These are phyloP conservation scores for Noccaea bulbosa DNA, from an alignment of 345 rosid genomes.

Conservation along the genomic window DNA sequence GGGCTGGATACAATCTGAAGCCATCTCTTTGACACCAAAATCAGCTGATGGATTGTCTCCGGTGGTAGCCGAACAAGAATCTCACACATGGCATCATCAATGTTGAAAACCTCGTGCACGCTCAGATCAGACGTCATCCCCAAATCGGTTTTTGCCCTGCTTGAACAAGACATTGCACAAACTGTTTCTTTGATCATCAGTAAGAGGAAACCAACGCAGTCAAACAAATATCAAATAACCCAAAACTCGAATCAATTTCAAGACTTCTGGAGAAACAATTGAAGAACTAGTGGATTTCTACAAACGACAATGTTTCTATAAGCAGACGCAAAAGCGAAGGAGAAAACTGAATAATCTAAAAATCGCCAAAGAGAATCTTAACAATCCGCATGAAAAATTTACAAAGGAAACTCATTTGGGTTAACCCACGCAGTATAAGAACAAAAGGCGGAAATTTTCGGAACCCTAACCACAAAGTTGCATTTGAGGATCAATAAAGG, in stretches of 20 bases:
- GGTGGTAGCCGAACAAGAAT: slow-evolving; percentile 61
- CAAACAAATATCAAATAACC: background rate
- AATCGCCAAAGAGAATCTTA: background rate
- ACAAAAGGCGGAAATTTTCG: background rate
- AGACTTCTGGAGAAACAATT: background rate
- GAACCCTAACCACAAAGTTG: slow-evolving; percentile 15
- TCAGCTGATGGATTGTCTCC: slow-evolving; percentile 46
- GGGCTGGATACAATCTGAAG: slow-evolving; percentile 55
- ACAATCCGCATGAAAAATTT: slow-evolving; percentile 3
- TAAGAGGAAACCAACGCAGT: slow-evolving; percentile 14
- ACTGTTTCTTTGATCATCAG: slow-evolving; percentile 36
- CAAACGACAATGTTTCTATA: background rate
- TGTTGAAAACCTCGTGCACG: slow-evolving; percentile 49
- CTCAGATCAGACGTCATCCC: slow-evolving; percentile 34
- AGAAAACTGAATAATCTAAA: background rate
- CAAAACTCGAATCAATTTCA: slow-evolving; percentile 1
- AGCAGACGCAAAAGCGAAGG: background rate
- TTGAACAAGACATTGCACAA: slow-evolving; percentile 30
- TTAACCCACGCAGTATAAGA: background rate
- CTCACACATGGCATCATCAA: slow-evolving; percentile 55
- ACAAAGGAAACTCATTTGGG: background rate
- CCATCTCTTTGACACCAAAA: slow-evolving; percentile 65
- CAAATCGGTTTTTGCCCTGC: slow-evolving; percentile 22
- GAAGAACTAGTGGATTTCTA: background rate
- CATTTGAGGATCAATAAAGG: background rate